A percentile compares a stretch with the other conserved stretches of the same genome.
These are phyloP conservation scores for Ammopiptanthus mongolicus DNA, from an alignment of 306 rosid species.

Conservation along the genomic window DNA sequence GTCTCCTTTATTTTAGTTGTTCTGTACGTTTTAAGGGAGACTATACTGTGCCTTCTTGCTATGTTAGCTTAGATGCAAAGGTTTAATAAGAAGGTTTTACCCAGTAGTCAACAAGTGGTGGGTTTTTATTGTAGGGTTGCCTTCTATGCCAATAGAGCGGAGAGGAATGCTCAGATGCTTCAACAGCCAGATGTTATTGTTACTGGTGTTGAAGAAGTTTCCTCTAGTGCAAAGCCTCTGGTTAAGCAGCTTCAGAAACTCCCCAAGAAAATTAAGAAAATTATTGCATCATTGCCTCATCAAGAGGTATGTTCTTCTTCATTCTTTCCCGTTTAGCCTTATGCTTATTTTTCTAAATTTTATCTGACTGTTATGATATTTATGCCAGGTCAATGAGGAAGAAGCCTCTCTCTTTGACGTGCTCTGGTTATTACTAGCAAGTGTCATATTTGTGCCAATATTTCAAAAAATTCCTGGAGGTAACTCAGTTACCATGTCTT, in stretches of 20 bases:
- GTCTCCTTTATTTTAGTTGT: conserved; percentile 5
- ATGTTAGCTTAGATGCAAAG: conserved; percentile 1
- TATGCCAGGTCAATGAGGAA: conserved; percentile 87
- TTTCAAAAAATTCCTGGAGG: conserved; percentile 99
- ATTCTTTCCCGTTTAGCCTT: not conserved
- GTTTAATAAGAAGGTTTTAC: not conserved
- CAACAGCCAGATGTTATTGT: conserved; percentile 64
- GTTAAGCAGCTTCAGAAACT: conserved; percentile 64
- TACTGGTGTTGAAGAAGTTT: conserved; percentile 77
- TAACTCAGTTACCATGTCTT: conserved; percentile 32
- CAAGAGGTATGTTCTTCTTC: conserved; percentile 66
- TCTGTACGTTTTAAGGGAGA: conserved; percentile 1
- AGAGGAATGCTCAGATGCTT: conserved; percentile 57
- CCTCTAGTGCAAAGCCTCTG: conserved; percentile 73
- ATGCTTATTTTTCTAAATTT: conserved; percentile 16
- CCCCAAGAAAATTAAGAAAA: conserved; percentile 68
- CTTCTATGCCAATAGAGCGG: conserved; percentile 67
- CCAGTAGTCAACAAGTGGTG: conserved; percentile 26
- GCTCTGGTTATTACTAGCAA: conserved; percentile 96
- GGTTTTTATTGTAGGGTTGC: conserved; percentile 57
- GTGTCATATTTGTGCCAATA: conserved; percentile 96
- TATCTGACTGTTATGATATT: conserved; percentile 19
- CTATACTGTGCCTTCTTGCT: not conserved
- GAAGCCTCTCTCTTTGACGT: conserved; percentile 96
- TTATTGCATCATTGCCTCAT: conserved; percentile 77